Evolutionary conservation across 2,329 filamentous ascomycete species (phyloP).

Genomic region (Ambrosiella xylebori): DNA sequence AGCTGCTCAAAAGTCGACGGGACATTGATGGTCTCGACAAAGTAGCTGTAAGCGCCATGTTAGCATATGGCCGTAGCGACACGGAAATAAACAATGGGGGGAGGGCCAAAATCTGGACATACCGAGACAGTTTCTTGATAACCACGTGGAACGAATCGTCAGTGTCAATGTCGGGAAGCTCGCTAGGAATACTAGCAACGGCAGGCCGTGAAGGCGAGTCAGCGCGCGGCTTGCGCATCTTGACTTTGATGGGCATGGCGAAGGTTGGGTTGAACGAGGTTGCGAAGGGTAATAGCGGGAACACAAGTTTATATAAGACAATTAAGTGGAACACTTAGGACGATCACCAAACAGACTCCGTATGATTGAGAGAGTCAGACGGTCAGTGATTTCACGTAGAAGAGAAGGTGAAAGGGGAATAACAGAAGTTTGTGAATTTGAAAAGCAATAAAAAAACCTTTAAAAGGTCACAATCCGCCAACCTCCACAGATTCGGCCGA

Average conservation of each 20-base stretch:
- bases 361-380: too few relatives aligned
- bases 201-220: slow-evolving; percentile 6
- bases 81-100: neutral
- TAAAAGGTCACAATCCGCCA: too few relatives aligned
- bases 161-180: slow-evolving; percentile 18
- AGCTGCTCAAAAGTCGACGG: slow-evolving; percentile 60
- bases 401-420: too few relatives aligned
- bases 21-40: slow-evolving; percentile 42
- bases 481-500: neutral
- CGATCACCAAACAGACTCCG: too few relatives aligned
- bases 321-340: too few relatives aligned
- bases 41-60: slow-evolving; percentile 31
- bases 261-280: neutral
- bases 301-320: too few relatives aligned
- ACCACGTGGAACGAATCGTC: slow-evolving; percentile 26
- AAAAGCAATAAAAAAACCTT: too few relatives aligned
- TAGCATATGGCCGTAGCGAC: neutral
- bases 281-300: too few relatives aligned
- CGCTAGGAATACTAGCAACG: slow-evolving; percentile 15
- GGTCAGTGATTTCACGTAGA: too few relatives aligned
- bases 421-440: too few relatives aligned
- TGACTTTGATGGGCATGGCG: slow-evolving; percentile 13
- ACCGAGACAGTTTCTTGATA: slow-evolving; percentile 50
- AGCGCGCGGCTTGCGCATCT: slow-evolving; percentile 9
- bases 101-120: slow-evolving; percentile 15